Evolutionary conservation across 306 rosid genomes (phyloP), one percentile per base, ranked within the genome.

Genomic region (Castanea mollissima): DNA sequence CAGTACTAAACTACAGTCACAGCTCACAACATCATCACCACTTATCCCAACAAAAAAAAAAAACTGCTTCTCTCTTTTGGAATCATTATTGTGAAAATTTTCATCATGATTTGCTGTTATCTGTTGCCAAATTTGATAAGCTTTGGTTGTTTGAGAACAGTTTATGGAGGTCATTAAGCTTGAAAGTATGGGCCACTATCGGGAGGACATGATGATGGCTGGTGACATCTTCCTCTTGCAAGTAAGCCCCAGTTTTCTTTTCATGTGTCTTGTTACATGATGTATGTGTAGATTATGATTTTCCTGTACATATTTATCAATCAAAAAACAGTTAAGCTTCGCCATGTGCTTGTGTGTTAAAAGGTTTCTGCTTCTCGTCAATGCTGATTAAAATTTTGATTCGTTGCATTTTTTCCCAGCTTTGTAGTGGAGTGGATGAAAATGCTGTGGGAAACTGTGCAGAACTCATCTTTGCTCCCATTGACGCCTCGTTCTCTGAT

Each of bases 151-250:
- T 57, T 69, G 74, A 12, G 71, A 87, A 85, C 93, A 95, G 99
- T 95, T 93, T 80, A 88, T 95, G 97, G 99, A 95, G 86, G 96
- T 95, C 76, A 90, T 95, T 21, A 95, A 93, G 92, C 90, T 93
- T 70, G 99, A 95, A 82, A 93, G 89, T 85, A 87, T 95, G 96
- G 92, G 98, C 60, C 94, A 91, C 77, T 95, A 93, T 81, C 88
- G 94, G 54, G 99, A 95, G 2, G 99, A 91, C 74, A 93, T 93
- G 94, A 86, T 92, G 46, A 87, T 93, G 84, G 92, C 99, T 51
- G 90, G 89, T 35, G 99, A 95, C 83, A 80, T 95, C 77, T 95
- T 95, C 88, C 98, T 95, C 68, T 88, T 95, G 89, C 99, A 95
- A 92, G 99, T 93, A 85, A 89, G 98, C 82, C 5, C 13, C 70